Conservation (phyloP, 2,329 filamentous ascomycete genomes). For the Taxawa tesnikishii region DNA sequence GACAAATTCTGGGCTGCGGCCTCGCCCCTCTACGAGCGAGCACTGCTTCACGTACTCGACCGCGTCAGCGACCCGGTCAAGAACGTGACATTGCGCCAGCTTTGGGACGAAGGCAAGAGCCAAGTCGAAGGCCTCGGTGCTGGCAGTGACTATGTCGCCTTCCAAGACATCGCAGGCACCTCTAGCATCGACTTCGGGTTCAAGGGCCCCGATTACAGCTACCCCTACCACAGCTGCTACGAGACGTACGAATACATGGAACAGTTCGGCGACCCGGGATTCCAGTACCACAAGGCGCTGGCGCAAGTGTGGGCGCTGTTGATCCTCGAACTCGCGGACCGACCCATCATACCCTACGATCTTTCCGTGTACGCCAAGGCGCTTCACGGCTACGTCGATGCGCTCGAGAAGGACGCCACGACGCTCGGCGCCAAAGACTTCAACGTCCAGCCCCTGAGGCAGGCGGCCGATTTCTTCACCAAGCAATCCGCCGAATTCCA, state of each 20-base stretch:
- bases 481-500: slow-evolving; percentile 53
- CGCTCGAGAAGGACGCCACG: slow-evolving; percentile 50
- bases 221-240: slow-evolving; percentile 73
- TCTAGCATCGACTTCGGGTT: slow-evolving; percentile 83
- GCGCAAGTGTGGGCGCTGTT: slow-evolving; percentile 70
- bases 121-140: slow-evolving; percentile 58
- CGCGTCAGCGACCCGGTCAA: slow-evolving; percentile 59
- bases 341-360: slow-evolving; percentile 72
- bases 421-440: slow-evolving; percentile 32
- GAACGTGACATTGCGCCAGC: slow-evolving; percentile 59
- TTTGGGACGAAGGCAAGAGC: slow-evolving; percentile 58
- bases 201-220: slow-evolving; percentile 41
- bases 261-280: slow-evolving; percentile 62
- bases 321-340: slow-evolving; percentile 74
- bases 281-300: slow-evolving; percentile 67
- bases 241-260: slow-evolving; percentile 84
- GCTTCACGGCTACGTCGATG: slow-evolving; percentile 52
- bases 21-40: slow-evolving; percentile 65
- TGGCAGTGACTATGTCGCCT: slow-evolving; percentile 75
- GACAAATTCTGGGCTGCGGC: slow-evolving; percentile 63
- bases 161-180: slow-evolving; percentile 81
- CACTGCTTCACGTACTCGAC: slow-evolving; percentile 60
- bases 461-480: slow-evolving; percentile 51
- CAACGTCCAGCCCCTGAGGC: slow-evolving; percentile 46
- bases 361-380: slow-evolving; percentile 58